Conservation (phyloP, 441 rosid genomes). For the Populus trichocarpa region DNA sequence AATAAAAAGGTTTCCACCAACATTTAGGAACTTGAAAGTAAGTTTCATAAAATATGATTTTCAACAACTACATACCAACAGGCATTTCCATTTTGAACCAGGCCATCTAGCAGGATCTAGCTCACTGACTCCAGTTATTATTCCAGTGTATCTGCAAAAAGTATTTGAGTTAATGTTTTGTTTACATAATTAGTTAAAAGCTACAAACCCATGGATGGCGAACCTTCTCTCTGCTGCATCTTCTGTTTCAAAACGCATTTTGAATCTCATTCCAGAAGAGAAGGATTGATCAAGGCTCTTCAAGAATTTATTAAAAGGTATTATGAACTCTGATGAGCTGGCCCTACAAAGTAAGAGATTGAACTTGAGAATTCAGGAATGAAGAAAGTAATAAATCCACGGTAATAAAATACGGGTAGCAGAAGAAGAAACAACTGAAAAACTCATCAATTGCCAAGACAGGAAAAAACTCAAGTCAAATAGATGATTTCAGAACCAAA, state of each 20-base stretch:
- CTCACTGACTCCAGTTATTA: slow-evolving; percentile 70
- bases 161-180: slow-evolving; percentile 7
- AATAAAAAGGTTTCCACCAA: not conserved
- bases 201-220: slow-evolving; percentile 10
- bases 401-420: not conserved
- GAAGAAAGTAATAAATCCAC: not conserved
- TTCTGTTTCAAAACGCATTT: slow-evolving; percentile 74
- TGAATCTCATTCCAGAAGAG: slow-evolving; percentile 82
- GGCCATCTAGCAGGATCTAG: slow-evolving; percentile 89
- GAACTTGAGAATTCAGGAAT: not conserved
- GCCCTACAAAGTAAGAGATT: slow-evolving; percentile 39
- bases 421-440: not conserved
- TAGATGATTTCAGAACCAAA: too few species aligned
- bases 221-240: slow-evolving; percentile 91
- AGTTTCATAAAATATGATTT: not conserved
- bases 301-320: slow-evolving; percentile 64
- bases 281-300: slow-evolving; percentile 67
- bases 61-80: slow-evolving; percentile 44
- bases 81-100: slow-evolving; percentile 93
- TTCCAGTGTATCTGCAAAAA: slow-evolving; percentile 65
- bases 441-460: not conserved
- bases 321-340: slow-evolving; percentile 67
- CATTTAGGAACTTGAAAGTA: not conserved
- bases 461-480: not conserved
- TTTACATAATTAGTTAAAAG: not conserved